phyloP scores from a whole-genome alignment of 1,284 basidiomycete species.

The Apiotrichum gamsii region DNA sequence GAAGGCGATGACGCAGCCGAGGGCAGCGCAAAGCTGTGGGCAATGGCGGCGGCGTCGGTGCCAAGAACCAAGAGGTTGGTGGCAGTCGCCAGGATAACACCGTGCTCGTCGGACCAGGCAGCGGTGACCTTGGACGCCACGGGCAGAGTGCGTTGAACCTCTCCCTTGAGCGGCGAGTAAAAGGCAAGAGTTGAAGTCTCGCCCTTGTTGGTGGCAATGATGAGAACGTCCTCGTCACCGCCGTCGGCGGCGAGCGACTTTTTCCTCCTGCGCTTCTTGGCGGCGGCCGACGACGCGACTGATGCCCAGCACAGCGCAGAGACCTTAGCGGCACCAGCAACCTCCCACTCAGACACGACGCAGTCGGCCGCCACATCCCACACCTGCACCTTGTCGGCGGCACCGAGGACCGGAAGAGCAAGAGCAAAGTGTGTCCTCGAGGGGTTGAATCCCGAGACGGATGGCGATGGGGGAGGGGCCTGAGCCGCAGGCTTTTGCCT shows the following conservation, averaged over 20 bases:
- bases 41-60: slow-evolving; percentile 26
- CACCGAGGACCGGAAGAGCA: slow-evolving; percentile 40
- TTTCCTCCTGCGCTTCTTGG: slow-evolving; percentile 32
- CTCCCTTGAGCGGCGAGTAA: slow-evolving; percentile 29
- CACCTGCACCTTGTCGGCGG: slow-evolving; percentile 44
- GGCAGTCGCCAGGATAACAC: slow-evolving; percentile 27
- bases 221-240: slow-evolving; percentile 31
- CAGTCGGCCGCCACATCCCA: slow-evolving; percentile 42
- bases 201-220: slow-evolving; percentile 34
- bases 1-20: slow-evolving; percentile 24
- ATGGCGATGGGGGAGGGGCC: slow-evolving; percentile 39
- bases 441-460: slow-evolving; percentile 42
- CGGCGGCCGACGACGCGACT: slow-evolving; percentile 17
- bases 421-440: slow-evolving; percentile 41
- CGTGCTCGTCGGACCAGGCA: slow-evolving; percentile 31
- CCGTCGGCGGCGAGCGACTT: slow-evolving; percentile 17
- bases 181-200: slow-evolving; percentile 21
- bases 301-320: slow-evolving; percentile 34
- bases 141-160: slow-evolving; percentile 27
- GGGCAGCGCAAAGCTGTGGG: slow-evolving; percentile 31
- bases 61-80: slow-evolving; percentile 34
- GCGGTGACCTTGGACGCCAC: slow-evolving; percentile 31
- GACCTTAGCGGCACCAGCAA: slow-evolving; percentile 41
- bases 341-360: slow-evolving; percentile 45
- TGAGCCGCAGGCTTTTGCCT: slow-evolving; percentile 32